phyloP scores from a whole-genome alignment of 495 filamentous ascomycete species.

The Penicillium verhagenii region DNA sequence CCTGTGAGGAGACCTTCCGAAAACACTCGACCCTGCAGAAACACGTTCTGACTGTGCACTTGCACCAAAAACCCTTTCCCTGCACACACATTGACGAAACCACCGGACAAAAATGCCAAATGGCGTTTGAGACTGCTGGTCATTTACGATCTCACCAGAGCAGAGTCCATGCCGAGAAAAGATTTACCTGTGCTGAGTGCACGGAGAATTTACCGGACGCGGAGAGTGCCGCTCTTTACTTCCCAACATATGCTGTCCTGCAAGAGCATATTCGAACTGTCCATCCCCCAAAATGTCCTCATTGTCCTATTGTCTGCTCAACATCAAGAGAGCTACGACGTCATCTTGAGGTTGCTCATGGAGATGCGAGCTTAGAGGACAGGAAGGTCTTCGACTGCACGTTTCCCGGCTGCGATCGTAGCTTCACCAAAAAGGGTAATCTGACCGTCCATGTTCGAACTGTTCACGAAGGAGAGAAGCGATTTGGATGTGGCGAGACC shows the following conservation, averaged over 20 bases:
- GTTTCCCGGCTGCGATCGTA: conserved; percentile 61
- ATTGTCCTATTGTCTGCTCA: conserved; percentile 65
- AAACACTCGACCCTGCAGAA: conserved; percentile 85
- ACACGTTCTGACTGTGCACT: conserved; percentile 73
- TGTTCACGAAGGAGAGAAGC: conserved; percentile 65
- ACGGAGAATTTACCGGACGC: conserved; percentile 27
- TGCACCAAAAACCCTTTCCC: conserved; percentile 63
- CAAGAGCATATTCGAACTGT: conserved; percentile 66
- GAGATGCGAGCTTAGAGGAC: conserved; percentile 57
- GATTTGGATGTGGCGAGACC: conserved; percentile 70
- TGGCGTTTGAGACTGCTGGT: conserved; percentile 67
- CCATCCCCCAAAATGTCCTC: conserved; percentile 72
- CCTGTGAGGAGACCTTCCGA: conserved; percentile 76
- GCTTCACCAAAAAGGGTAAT: conserved; percentile 76
- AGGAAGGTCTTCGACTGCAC: conserved; percentile 64
- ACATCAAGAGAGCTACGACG: conserved; percentile 59
- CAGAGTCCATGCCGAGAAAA: conserved; percentile 62
- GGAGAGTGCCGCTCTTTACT: conserved; percentile 32
- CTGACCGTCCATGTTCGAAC: conserved; percentile 73
- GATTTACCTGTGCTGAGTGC: conserved; percentile 75
- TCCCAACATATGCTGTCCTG: conserved; percentile 67
- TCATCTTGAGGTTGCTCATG: conserved; percentile 71
- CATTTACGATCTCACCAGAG: conserved; percentile 70
- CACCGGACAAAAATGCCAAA: conserved; percentile 58
- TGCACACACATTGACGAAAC: conserved; percentile 59